Conservation (phyloP, 2,329 filamentous ascomycete genomes). For the Atkinsonella texensis region DNA sequence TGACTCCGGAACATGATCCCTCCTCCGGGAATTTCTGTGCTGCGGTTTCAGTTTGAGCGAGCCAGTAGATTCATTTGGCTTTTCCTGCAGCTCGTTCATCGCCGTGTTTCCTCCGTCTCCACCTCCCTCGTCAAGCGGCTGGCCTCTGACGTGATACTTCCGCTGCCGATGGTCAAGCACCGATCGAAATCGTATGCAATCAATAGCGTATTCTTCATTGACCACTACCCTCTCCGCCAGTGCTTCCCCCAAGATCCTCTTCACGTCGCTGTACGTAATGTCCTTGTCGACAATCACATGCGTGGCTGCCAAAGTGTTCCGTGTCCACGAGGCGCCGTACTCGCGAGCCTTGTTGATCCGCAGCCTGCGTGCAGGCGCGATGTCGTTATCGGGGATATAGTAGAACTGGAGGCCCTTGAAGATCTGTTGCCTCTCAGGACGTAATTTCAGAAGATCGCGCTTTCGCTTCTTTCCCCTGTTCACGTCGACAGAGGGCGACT, state of each 20-base stretch:
- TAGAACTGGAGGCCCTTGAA: constrained; percentile 53
- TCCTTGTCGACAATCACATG: constrained; percentile 69
- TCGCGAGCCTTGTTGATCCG: constrained; percentile 66
- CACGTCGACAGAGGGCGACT: constrained; percentile 14
- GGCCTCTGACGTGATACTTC: constrained; percentile 47
- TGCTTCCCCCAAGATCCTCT: constrained; percentile 28
- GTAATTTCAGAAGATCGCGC: constrained; percentile 27
- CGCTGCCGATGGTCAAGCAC: constrained; percentile 46
- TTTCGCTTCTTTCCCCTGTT: constrained; percentile 33
- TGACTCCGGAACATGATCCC: constrained; percentile 25
- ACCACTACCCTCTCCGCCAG: constrained; percentile 36
- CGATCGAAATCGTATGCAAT: constrained; percentile 49
- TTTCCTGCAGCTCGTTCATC: background rate
- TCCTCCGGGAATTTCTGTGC: constrained; percentile 23
- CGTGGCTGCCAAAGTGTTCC: constrained; percentile 47
- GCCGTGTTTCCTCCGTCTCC: background rate
- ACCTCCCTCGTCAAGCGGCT: constrained; percentile 15
- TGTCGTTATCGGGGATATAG: constrained; percentile 74
- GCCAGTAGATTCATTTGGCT: constrained; percentile 12
- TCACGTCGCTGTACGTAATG: constrained; percentile 51
- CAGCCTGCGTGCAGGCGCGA: constrained; percentile 51
- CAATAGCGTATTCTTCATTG: constrained; percentile 55
- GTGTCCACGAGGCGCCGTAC: constrained; percentile 63
- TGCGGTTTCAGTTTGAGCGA: constrained; percentile 39
- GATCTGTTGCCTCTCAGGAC: constrained; percentile 42